Base-by-base conservation (phyloP, 129 eudicot species). In the Artemisia tridentata region DNA sequence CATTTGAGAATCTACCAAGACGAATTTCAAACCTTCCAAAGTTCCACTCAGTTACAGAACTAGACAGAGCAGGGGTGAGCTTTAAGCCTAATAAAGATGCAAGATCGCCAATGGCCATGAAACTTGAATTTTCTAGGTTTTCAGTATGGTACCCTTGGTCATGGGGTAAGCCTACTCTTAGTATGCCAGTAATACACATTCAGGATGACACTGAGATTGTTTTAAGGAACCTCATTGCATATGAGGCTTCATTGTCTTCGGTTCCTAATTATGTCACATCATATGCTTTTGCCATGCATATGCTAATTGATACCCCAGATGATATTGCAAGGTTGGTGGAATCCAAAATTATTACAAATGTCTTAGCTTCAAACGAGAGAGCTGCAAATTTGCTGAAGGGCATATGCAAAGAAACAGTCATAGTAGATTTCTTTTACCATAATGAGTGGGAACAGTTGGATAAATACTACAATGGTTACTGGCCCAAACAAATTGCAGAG, bases 151-250 rank as follows among this genome's bases (percentile, higher is more conserved):
- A 7, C 4, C 17, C 34, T 11, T n/a, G 23, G 25, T 62, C 16
- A 16, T 61, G 57, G 46, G 29, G 48, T 16, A 60, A 45, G 47
- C 56, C 76, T 45, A 72, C 27, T 31, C 49, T 70, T 11, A 5
- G 16, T 3, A n/a, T 61, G 3, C 47, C 68, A 21, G n/a, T 7
- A 70, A 11, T 70, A 27, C 1, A 0, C 15, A 13, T 25, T 2
- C 5, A 16, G 1, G 49, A 72, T 12, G 11, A 1, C 12, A 72
- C 77, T 4, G 77, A 72, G 61, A 27, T n/a, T 20, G 16, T 72
- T 53, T 25, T 72, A 10, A 72, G 34, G 62, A 77, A 77, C 65
- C 54, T 77, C 7, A 61, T 77, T 31, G 81, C 65, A 1, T 77
- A 58, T 3, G 81, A 77, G 65, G 58, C 50, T 20, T 50, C 60